A percentile compares a stretch with the other conserved stretches of the same genome.
phyloP scores from a whole-genome alignment of 2,329 filamentous ascomycete genomes.

The Phialophora expanda region DNA sequence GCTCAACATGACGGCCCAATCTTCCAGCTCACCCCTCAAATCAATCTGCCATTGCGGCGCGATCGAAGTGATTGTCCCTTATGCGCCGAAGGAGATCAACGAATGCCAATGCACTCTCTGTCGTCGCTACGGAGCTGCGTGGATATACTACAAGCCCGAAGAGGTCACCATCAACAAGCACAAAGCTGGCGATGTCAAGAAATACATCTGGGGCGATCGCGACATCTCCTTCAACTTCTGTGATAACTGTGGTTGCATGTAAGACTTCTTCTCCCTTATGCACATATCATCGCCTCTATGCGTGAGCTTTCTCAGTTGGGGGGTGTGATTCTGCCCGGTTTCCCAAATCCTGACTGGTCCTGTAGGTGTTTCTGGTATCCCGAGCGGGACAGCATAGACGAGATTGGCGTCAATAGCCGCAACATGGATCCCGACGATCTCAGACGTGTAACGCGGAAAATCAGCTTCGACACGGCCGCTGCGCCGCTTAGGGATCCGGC shows the following conservation, averaged over 20 bases:
- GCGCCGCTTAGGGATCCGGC: slow-evolving; percentile 10
- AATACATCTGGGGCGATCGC: slow-evolving; percentile 32
- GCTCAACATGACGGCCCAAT: slow-evolving; percentile 12
- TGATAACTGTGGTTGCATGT: slow-evolving; percentile 32
- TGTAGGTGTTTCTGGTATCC: slow-evolving; percentile 23
- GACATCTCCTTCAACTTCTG: slow-evolving; percentile 34
- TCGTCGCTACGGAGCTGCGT: slow-evolving; percentile 43
- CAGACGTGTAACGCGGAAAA: slow-evolving; percentile 20
- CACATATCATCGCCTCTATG: slow-evolving; percentile 2
- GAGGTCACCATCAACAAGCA: slow-evolving; percentile 40
- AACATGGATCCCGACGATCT: slow-evolving; percentile 25
- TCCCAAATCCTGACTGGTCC: slow-evolving; percentile 13
- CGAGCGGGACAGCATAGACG: slow-evolving; percentile 12
- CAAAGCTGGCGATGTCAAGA: slow-evolving; percentile 15
- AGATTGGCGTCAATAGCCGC: slow-evolving; percentile 24
- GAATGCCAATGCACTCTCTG: slow-evolving; percentile 43
- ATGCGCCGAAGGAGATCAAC: slow-evolving; percentile 37
- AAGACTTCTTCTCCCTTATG: slow-evolving; percentile 13
- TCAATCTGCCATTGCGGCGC: slow-evolving; percentile 42
- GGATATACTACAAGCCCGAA: slow-evolving; percentile 41
- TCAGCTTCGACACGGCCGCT: slow-evolving; percentile 8
- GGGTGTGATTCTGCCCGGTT: slow-evolving; percentile 1
- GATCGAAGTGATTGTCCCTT: slow-evolving; percentile 40
- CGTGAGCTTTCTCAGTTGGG: neutral
- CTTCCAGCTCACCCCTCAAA: slow-evolving; percentile 12